Evolutionary conservation across 2,329 filamentous ascomycete genomes (phyloP).

Genomic region (Sclerotinia nivalis): DNA sequence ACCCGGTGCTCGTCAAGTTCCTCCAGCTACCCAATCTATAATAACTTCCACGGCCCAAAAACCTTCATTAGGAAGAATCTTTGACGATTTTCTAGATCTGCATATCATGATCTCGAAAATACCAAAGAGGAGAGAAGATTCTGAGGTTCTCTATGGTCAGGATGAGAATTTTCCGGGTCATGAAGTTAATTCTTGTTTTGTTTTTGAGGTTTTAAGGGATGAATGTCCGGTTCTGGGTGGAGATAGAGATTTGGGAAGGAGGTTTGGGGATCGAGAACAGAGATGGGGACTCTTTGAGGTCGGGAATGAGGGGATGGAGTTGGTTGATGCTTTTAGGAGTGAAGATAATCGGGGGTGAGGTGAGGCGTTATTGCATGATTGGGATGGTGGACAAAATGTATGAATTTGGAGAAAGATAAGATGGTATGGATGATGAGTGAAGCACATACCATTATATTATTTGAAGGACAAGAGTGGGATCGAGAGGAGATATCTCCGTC

Average conservation of each 20-base stretch:
- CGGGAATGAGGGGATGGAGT: slow-evolving; percentile 40
- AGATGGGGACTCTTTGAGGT: slow-evolving; percentile 54
- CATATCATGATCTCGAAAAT: slow-evolving; percentile 54
- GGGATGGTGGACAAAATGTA: background rate
- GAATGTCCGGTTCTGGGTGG: slow-evolving; percentile 31
- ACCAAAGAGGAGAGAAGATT: slow-evolving; percentile 46
- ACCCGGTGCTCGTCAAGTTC: slow-evolving; percentile 6
- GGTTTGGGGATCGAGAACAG: slow-evolving; percentile 50
- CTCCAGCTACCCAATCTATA: slow-evolving; percentile 26
- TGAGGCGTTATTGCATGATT: background rate
- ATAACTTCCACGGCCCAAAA: slow-evolving; percentile 33
- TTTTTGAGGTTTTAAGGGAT: slow-evolving; percentile 40
- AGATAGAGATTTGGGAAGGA: slow-evolving; percentile 18
- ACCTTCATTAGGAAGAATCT: slow-evolving; percentile 51
- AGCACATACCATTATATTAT: background rate
- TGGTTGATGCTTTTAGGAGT: slow-evolving; percentile 46
- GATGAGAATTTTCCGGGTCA: slow-evolving; percentile 13
- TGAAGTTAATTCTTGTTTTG: slow-evolving; percentile 21
- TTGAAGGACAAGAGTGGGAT: background rate
- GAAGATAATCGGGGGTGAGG: slow-evolving; percentile 18
- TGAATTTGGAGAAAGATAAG: background rate
- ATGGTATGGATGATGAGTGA: background rate
- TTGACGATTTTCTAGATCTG: slow-evolving; percentile 55
- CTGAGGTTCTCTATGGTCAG: slow-evolving; percentile 41
- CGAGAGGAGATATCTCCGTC: background rate